Percentiles rank a stretch among this genome's conserved stretches.
These are phyloP conservation scores for Rubia occidens DNA, from an alignment of 305 asterid species.

Conservation along the genomic window DNA sequence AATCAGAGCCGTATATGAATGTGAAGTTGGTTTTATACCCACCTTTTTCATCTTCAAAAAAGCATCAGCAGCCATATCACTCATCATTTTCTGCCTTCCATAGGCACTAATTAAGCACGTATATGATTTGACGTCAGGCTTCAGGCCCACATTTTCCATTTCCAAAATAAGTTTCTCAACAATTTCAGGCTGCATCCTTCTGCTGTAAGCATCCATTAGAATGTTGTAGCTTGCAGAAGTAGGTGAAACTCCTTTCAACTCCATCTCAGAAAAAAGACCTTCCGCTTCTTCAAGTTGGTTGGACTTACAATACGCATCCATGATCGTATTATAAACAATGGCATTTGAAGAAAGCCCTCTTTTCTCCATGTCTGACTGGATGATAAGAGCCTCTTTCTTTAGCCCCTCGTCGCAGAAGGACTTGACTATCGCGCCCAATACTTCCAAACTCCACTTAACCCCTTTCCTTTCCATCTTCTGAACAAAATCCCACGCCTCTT, in stretches of 20 bases:
- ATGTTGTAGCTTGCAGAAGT: conserved; percentile 66
- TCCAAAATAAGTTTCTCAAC: conserved; percentile 71
- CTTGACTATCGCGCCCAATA: conserved; percentile 70
- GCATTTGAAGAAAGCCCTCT: conserved; percentile 69
- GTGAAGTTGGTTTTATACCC: conserved; percentile 79
- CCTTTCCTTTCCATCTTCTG: conserved; percentile 58
- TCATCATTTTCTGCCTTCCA: conserved; percentile 68
- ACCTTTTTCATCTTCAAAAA: conserved; percentile 73
- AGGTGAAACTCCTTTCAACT: conserved; percentile 50
- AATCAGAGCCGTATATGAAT: conserved; percentile 85
- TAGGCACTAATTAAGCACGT: conserved; percentile 87
- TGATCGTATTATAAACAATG: conserved; percentile 66
- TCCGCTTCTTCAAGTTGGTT: conserved; percentile 81
- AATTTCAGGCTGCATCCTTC: conserved; percentile 74
- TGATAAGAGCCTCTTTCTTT: conserved; percentile 68
- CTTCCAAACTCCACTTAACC: conserved; percentile 70
- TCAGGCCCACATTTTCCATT: conserved; percentile 58
- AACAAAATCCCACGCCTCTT: conserved; percentile 73
- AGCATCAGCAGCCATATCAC: conserved; percentile 83
- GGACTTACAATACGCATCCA: conserved; percentile 73
- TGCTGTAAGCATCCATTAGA: conserved; percentile 81
- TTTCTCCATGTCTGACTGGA: conserved; percentile 82
- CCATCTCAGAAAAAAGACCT: conserved; percentile 86
- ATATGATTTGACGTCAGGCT: conserved; percentile 74
- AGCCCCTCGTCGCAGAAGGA: conserved; percentile 86